Conservation (phyloP, 2,329 filamentous ascomycete genomes). For the Fusarium chuoi region DNA sequence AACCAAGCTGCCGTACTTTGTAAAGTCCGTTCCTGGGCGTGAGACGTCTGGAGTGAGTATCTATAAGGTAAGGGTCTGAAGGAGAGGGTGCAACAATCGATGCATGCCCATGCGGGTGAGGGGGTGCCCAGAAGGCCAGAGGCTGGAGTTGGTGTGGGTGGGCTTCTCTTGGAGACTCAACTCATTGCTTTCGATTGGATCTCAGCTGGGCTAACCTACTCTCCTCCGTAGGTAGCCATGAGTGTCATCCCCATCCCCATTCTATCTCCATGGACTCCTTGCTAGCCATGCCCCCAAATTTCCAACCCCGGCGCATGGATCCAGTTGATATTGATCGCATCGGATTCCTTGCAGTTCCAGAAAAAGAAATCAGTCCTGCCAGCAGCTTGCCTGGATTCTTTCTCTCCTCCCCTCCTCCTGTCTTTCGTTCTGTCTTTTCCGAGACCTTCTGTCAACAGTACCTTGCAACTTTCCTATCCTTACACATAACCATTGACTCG, state of each 20-base stretch:
- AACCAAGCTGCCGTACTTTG: neutral
- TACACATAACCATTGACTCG: slow-evolving; percentile 11
- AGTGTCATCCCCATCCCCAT: slow-evolving; percentile 29
- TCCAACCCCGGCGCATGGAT: slow-evolving; percentile 31
- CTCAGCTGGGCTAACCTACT: slow-evolving; percentile 3
- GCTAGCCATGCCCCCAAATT: slow-evolving; percentile 27
- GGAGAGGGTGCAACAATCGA: slow-evolving; percentile 12
- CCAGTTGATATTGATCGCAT: slow-evolving; percentile 28
- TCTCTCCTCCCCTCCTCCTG: neutral
- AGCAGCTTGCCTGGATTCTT: slow-evolving; percentile 2
- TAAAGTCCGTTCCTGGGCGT: slow-evolving; percentile 23
- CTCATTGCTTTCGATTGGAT: slow-evolving; percentile 26
- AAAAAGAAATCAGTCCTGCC: slow-evolving; percentile 9
- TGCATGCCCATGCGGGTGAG: slow-evolving; percentile 11
- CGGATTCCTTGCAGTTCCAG: slow-evolving; percentile 30
- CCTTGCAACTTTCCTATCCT: slow-evolving; percentile 7
- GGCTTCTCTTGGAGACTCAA: slow-evolving; percentile 16
- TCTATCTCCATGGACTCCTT: slow-evolving; percentile 33
- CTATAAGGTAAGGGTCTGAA: slow-evolving; percentile 17
- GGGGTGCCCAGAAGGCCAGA: neutral
- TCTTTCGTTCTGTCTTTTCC: neutral
- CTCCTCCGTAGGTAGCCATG: slow-evolving; percentile 10
- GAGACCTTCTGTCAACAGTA: neutral
- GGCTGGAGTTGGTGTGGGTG: slow-evolving; percentile 31
- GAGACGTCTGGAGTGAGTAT: slow-evolving; percentile 19